Conservation (phyloP, 2,329 filamentous ascomycete species). For the Diaporthe ilicicola region DNA sequence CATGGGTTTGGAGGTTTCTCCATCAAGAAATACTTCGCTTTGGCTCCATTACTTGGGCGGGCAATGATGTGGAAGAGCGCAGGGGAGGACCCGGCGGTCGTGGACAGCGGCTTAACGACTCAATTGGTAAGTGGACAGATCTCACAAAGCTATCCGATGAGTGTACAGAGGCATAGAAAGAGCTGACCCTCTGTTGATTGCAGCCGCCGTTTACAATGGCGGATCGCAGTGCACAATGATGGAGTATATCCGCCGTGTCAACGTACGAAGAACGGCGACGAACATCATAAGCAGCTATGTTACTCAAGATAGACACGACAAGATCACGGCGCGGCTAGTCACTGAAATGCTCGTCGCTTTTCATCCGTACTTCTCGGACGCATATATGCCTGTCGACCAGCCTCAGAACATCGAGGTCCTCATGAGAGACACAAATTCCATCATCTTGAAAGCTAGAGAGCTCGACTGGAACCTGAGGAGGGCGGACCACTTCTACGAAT, state of each 20-base stretch:
- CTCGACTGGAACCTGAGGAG: not conserved
- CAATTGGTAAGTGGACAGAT: not conserved
- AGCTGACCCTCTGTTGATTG: not conserved
- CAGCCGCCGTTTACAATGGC: not conserved
- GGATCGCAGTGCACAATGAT: too few relatives aligned
- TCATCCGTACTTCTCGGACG: slow-evolving; percentile 3
- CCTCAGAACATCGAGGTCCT: not conserved
- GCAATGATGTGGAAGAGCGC: not conserved
- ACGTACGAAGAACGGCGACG: too few relatives aligned
- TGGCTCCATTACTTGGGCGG: not conserved
- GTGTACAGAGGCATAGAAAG: not conserved
- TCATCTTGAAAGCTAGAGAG: slow-evolving; percentile 1
- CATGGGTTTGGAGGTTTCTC: slow-evolving; percentile 12
- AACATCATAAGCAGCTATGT: too few relatives aligned
- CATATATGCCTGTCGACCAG: not conserved
- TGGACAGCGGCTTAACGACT: not conserved
- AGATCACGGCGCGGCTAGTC: not conserved
- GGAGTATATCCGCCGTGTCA: too few relatives aligned
- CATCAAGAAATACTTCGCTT: not conserved
- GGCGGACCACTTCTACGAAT: not conserved
- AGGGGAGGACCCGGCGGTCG: not conserved
- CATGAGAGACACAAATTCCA: not conserved
- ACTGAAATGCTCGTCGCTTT: not conserved
- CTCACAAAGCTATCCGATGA: too few relatives aligned
- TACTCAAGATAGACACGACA: too few relatives aligned